Evolutionary conservation across 768 basidiomycete species (phyloP).

Genomic region (Lactifluus pinguis): DNA sequence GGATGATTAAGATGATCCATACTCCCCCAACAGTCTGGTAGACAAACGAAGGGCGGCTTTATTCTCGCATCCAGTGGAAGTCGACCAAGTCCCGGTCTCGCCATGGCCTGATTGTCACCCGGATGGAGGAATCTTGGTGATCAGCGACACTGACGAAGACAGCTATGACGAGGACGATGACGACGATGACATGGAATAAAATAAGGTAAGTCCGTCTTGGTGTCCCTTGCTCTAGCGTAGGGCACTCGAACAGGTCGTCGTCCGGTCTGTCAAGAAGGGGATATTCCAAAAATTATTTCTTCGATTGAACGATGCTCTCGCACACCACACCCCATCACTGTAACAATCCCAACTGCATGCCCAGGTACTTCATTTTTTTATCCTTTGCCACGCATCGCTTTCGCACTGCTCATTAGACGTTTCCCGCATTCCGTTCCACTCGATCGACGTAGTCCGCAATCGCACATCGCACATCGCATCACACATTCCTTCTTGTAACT

Average conservation of each 20-base stretch:
- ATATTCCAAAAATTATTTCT: too few species aligned
- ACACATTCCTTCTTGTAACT: background rate
- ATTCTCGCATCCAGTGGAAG: background rate
- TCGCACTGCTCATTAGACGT: background rate
- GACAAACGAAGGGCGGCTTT: conserved; percentile 25
- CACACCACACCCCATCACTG: background rate
- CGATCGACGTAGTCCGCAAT: background rate
- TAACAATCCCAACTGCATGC: background rate
- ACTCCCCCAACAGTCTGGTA: conserved; percentile 26
- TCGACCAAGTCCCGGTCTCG: background rate
- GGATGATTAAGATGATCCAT: conserved; percentile 2
- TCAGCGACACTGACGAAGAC: conserved; percentile 38
- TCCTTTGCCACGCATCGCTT: background rate
- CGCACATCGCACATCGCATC: background rate
- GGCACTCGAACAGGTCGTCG: background rate
- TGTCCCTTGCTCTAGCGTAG: background rate
- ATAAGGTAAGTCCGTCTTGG: conserved; percentile 8
- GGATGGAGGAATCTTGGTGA: conserved; percentile 34
- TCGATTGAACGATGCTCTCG: background rate
- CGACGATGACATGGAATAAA: conserved; percentile 26
- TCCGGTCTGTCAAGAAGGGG: background rate
- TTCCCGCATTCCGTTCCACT: background rate
- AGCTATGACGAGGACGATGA: conserved; percentile 23
- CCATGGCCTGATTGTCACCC: conserved; percentile 38
- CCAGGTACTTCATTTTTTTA: conserved; percentile 1